Evolutionary conservation across 108 stramenopile species (phyloP).

Genomic region (Skeletonema grethae): DNA sequence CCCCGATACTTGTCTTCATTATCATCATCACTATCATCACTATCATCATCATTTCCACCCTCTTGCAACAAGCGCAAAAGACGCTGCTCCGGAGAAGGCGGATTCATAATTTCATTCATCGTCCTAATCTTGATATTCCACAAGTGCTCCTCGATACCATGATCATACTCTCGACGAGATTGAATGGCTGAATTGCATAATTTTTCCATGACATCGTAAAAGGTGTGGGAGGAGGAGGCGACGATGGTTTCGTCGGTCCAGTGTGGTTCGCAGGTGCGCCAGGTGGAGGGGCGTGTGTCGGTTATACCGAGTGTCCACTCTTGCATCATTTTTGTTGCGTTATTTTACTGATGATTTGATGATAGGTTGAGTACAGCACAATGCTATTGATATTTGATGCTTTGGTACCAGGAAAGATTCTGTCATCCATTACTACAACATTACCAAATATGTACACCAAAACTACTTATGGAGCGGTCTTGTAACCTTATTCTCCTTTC

Average conservation of each 20-base stretch:
- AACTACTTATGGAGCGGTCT: too few species aligned
- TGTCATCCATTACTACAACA: too few species aligned
- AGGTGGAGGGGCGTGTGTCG: slow-evolving; percentile 17
- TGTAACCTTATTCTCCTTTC: too few species aligned
- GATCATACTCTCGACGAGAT: slow-evolving; percentile 33
- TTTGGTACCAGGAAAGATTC: too few species aligned
- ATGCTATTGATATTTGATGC: too few species aligned
- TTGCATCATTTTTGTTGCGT: background rate
- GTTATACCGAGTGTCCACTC: slow-evolving; percentile 40
- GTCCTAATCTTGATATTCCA: slow-evolving; percentile 40
- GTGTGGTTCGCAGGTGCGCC: slow-evolving; percentile 17
- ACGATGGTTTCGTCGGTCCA: slow-evolving; percentile 40
- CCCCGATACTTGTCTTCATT: slow-evolving; percentile 21
- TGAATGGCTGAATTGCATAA: slow-evolving; percentile 38
- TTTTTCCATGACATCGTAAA: slow-evolving; percentile 29
- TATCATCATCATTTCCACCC: background rate
- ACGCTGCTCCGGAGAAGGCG: background rate
- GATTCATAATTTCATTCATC: slow-evolving; percentile 20
- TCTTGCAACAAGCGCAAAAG: background rate
- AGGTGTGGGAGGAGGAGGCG: slow-evolving; percentile 27
- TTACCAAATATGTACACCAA: too few species aligned
- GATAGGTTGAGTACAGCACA: too few species aligned
- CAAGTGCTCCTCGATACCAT: slow-evolving; percentile 31
- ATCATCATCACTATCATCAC: slow-evolving; percentile 17
- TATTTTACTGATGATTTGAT: too few species aligned